phyloP scores from a whole-genome alignment of 1,284 basidiomycete genomes.

The Boletus hoseneyae region DNA sequence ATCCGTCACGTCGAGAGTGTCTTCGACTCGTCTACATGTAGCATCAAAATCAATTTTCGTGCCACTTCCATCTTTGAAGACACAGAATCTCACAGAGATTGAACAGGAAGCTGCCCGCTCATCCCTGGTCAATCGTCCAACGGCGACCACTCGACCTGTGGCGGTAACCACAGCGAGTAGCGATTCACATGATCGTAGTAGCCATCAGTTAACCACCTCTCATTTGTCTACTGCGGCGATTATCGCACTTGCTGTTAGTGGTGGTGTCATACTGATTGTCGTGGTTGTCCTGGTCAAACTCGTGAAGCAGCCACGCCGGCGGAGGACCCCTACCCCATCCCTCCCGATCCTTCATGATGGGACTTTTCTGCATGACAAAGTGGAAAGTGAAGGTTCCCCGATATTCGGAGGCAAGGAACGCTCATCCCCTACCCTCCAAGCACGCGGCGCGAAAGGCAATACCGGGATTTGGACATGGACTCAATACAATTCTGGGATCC shows the following conservation, averaged over 20 bases:
- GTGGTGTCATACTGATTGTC: slow-evolving; percentile 53
- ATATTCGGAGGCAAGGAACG: slow-evolving; percentile 72
- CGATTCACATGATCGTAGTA: not conserved
- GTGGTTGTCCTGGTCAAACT: slow-evolving; percentile 48
- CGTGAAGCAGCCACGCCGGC: slow-evolving; percentile 46
- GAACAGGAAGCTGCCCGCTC: slow-evolving; percentile 18
- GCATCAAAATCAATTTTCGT: slow-evolving; percentile 25
- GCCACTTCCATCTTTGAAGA: slow-evolving; percentile 30
- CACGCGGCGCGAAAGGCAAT: slow-evolving; percentile 31
- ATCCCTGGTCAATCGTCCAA: slow-evolving; percentile 8
- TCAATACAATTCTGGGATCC: slow-evolving; percentile 50
- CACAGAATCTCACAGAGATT: slow-evolving; percentile 26
- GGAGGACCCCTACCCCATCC: slow-evolving; percentile 58
- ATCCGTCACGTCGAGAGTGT: slow-evolving; percentile 1
- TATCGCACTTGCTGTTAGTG: slow-evolving; percentile 57
- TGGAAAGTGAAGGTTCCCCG: slow-evolving; percentile 56
- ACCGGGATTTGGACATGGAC: slow-evolving; percentile 56
- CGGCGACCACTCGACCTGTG: slow-evolving; percentile 9
- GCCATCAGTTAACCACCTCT: slow-evolving; percentile 6
- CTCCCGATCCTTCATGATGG: slow-evolving; percentile 64
- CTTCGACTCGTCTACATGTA: slow-evolving; percentile 11
- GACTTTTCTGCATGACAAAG: slow-evolving; percentile 43
- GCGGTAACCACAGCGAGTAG: slow-evolving; percentile 3
- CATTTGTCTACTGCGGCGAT: slow-evolving; percentile 41
- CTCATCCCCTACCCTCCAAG: slow-evolving; percentile 43